Evolutionary conservation across 2,329 filamentous ascomycete species (phyloP).

Genomic region (Biscogniauxia marginata): DNA sequence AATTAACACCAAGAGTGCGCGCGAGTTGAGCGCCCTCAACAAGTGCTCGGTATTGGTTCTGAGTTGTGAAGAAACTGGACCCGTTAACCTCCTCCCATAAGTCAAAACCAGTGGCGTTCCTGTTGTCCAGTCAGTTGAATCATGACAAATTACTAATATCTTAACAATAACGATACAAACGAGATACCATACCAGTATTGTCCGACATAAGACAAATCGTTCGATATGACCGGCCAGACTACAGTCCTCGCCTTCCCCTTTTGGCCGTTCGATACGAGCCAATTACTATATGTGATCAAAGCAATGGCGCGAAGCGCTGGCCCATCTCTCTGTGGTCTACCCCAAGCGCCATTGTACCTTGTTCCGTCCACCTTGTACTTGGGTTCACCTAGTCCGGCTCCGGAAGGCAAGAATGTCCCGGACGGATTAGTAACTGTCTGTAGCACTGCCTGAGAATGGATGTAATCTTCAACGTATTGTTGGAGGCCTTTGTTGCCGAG

Average conservation of each 20-base stretch:
- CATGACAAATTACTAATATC: background rate
- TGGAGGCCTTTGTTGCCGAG: slow-evolving; percentile 45
- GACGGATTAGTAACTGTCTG: slow-evolving; percentile 54
- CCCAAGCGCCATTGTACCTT: slow-evolving; percentile 52
- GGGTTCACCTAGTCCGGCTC: slow-evolving; percentile 52
- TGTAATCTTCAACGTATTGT: slow-evolving; percentile 49
- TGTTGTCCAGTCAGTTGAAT: slow-evolving; percentile 15
- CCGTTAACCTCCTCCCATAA: slow-evolving; percentile 61
- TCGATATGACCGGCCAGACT: slow-evolving; percentile 55
- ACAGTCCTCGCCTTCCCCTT: slow-evolving; percentile 39
- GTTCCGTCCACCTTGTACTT: slow-evolving; percentile 54
- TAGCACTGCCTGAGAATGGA: slow-evolving; percentile 49
- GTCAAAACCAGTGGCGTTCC: slow-evolving; percentile 55
- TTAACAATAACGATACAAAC: background rate
- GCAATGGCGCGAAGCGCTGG: slow-evolving; percentile 58
- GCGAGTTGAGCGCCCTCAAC: slow-evolving; percentile 52
- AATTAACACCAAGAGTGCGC: slow-evolving; percentile 45
- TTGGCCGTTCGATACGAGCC: slow-evolving; percentile 47
- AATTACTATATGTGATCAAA: slow-evolving; percentile 52
- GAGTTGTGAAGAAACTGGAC: slow-evolving; percentile 58
- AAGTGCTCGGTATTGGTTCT: slow-evolving; percentile 52
- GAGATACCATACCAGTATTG: slow-evolving; percentile 42
- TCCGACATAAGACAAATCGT: slow-evolving; percentile 56
- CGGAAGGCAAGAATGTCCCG: slow-evolving; percentile 43
- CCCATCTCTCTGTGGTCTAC: slow-evolving; percentile 58